A percentile compares a stretch with the other conserved stretches of the same genome.
phyloP scores from a whole-genome alignment of 345 rosid species.

The Eucalyptus brandiana region DNA sequence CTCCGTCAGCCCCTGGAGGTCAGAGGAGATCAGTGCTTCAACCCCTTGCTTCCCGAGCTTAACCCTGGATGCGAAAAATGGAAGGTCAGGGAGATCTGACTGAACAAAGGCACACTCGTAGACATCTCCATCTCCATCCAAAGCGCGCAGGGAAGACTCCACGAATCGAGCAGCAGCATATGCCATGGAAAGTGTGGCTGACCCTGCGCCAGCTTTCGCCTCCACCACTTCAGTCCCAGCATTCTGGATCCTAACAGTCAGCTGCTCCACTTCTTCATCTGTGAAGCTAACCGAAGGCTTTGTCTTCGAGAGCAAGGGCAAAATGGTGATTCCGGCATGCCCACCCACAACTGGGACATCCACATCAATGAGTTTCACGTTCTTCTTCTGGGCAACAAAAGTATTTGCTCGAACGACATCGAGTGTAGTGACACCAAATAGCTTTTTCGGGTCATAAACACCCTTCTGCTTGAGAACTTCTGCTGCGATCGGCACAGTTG shows the following conservation, averaged over 20 bases:
- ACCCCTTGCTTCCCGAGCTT: constrained; percentile 82
- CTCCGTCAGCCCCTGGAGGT: constrained; percentile 62
- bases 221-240: constrained; percentile 97
- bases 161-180: constrained; percentile 97
- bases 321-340: constrained; percentile 88
- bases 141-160: constrained; percentile 93
- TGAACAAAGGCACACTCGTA: constrained; percentile 81
- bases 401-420: constrained; percentile 96
- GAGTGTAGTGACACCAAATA: constrained; percentile 83
- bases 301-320: constrained; percentile 79
- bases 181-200: constrained; percentile 96
- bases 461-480: constrained; percentile 85
- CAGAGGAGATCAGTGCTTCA: constrained; percentile 68
- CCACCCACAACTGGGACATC: constrained; percentile 96
- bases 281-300: constrained; percentile 65
- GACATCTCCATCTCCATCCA: constrained; percentile 84
- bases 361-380: constrained; percentile 78
- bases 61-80: constrained; percentile 83
- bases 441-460: constrained; percentile 82
- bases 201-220: constrained; percentile 96
- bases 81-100: constrained; percentile 61
- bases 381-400: constrained; percentile 82
- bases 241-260: constrained; percentile 85
- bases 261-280: constrained; percentile 59
- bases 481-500: constrained; percentile 91